Percentiles rank a stretch among this genome's conserved stretches.
phyloP scores from a whole-genome alignment of 164 flowering plant genomes.

The Protea cynaroides region DNA sequence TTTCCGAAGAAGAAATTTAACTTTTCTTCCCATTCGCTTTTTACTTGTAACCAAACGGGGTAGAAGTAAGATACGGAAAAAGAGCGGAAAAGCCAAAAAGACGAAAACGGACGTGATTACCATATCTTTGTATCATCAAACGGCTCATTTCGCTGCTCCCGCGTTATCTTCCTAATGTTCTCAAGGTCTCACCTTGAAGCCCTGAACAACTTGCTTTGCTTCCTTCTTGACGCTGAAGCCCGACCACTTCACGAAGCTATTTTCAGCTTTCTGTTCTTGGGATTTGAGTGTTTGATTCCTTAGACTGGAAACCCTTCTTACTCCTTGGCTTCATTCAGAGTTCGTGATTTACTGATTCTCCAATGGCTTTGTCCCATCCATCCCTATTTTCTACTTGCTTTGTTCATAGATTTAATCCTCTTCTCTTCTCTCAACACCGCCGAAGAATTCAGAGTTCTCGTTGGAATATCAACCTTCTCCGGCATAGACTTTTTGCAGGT shows the following conservation, averaged over 20 bases:
- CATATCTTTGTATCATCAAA: too few relatives aligned
- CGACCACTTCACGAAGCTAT: background rate
- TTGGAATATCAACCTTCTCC: conserved; percentile 20
- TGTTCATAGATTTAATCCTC: conserved; percentile 29
- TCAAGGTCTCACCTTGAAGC: too few relatives aligned
- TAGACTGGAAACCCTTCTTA: too few relatives aligned
- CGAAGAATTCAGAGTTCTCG: conserved; percentile 21
- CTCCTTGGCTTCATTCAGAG: background rate
- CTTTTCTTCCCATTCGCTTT: too few relatives aligned
- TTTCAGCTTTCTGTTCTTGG: background rate
- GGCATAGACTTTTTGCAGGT: conserved; percentile 25
- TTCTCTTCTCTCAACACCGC: conserved; percentile 41
- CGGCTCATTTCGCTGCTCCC: background rate
- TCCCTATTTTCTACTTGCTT: conserved; percentile 30
- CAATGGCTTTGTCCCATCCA: conserved; percentile 33
- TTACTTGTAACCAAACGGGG: too few relatives aligned
- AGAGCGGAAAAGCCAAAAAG: too few relatives aligned
- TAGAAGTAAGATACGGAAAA: too few relatives aligned
- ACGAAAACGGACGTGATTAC: too few relatives aligned
- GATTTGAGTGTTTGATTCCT: too few relatives aligned
- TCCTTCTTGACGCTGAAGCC: background rate
- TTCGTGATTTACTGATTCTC: background rate
- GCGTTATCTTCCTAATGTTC: background rate
- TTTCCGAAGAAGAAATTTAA: too few relatives aligned
- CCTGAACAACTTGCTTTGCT: too few relatives aligned